A percentile compares a stretch with the other conserved stretches of the same genome.
Conservation (phyloP, 441 rosid species). For the Rhodomyrtus psidioides region DNA sequence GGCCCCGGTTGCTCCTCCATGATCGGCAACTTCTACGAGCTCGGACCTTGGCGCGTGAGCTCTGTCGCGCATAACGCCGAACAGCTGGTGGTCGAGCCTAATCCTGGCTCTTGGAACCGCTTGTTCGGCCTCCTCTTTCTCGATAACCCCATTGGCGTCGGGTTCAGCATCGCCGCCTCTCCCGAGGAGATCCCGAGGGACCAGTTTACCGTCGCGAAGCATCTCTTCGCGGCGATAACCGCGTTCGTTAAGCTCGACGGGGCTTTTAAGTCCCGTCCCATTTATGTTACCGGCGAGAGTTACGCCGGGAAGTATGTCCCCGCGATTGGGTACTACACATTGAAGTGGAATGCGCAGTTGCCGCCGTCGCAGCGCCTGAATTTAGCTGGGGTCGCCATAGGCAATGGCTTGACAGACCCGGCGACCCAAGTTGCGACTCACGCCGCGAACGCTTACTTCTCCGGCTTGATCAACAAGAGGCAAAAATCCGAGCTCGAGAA, state of each 20-base stretch:
- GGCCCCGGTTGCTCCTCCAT: constrained; percentile 96
- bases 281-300: constrained; percentile 80
- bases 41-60: constrained; percentile 61
- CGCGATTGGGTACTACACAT: constrained; percentile 57
- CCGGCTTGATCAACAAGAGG: constrained; percentile 64
- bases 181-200: constrained; percentile 52
- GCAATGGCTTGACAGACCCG: constrained; percentile 82
- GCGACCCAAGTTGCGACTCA: constrained; percentile 49
- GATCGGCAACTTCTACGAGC: constrained; percentile 75
- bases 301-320: constrained; percentile 87
- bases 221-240: constrained; percentile 46
- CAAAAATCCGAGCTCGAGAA: constrained; percentile 49
- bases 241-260: constrained; percentile 37
- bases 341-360: constrained; percentile 31
- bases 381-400: constrained; percentile 67
- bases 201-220: constrained; percentile 51
- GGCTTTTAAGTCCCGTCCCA: constrained; percentile 37
- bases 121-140: constrained; percentile 65
- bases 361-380: constrained; percentile 27
- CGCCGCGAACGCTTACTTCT: constrained; percentile 48
- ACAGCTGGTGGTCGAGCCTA: constrained; percentile 28
- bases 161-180: constrained; percentile 62
- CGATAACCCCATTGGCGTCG: constrained; percentile 78
- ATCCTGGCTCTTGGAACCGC: constrained; percentile 79
- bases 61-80: constrained; percentile 13